A percentile compares a stretch with the other conserved stretches of the same genome.
Conservation (phyloP, 208 protist genomes). For the Perkinsela sp. region DNA sequence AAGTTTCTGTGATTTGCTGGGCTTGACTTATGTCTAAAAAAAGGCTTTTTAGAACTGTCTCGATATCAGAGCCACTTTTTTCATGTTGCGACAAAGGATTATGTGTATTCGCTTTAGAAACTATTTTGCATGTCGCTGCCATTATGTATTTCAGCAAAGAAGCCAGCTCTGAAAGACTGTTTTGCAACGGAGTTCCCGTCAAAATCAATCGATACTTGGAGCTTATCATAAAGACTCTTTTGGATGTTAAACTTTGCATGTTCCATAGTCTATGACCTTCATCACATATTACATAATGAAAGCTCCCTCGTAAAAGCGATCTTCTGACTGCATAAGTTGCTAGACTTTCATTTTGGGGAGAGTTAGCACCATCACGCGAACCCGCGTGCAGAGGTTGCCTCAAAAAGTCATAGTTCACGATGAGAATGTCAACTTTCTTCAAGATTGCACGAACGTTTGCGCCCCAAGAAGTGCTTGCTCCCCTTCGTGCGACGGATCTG, state of each 20-base stretch:
- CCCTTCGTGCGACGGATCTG: no score
- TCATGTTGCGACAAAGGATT: no score
- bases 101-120: no score
- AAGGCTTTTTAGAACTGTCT: background rate
- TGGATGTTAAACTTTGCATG: conserved; percentile 4
- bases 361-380: conserved; percentile 1
- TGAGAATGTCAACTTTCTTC: background rate
- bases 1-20: background rate
- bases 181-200: conserved; percentile 70
- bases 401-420: conserved; percentile 1
- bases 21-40: background rate
- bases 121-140: no score
- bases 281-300: conserved; percentile 62
- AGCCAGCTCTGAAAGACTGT: conserved; percentile 75
- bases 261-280: conserved; percentile 50
- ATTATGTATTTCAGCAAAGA: conserved; percentile 75
- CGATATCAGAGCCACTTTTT: no score
- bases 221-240: conserved; percentile 2
- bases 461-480: no score
- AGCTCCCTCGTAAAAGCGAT: conserved; percentile 6
- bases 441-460: background rate
- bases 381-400: background rate
- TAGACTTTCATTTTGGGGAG: background rate
- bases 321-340: background rate
- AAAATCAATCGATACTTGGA: conserved; percentile 30